Evolutionary conservation across 768 basidiomycete genomes (phyloP).

Genomic region (Candolleomyces efflorescens): DNA sequence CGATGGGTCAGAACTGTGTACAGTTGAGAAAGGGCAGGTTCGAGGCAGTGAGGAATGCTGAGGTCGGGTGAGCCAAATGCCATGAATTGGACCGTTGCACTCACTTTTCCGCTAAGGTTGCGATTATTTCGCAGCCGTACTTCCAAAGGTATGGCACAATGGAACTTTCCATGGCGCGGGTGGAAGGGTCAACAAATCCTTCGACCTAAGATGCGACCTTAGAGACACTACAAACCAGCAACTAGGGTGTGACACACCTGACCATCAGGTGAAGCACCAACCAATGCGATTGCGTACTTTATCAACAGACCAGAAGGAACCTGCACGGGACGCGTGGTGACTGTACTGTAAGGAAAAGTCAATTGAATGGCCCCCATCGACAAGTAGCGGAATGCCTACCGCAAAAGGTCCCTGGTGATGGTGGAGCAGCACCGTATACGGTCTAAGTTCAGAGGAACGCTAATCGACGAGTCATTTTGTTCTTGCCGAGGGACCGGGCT

Average conservation of each 20-base stretch:
- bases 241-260: constrained; percentile 31
- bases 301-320: constrained; percentile 64
- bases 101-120: constrained; percentile 46
- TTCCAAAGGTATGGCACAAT: constrained; percentile 49
- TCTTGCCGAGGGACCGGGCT: not conserved
- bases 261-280: constrained; percentile 45
- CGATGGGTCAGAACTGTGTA: constrained; percentile 50
- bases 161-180: constrained; percentile 52
- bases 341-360: constrained; percentile 35
- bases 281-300: constrained; percentile 47
- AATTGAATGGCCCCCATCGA: not conserved
- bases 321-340: constrained; percentile 56
- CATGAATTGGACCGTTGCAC: constrained; percentile 7
- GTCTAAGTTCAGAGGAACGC: constrained; percentile 56
- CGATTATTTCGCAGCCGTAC: constrained; percentile 48
- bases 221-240: constrained; percentile 5
- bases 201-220: constrained; percentile 34
- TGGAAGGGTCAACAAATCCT: constrained; percentile 44
- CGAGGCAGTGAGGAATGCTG: constrained; percentile 53
- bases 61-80: not conserved
- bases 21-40: constrained; percentile 53
- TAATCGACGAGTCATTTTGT: constrained; percentile 42
- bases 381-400: constrained; percentile 29
- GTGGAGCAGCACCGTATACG: constrained; percentile 51
- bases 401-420: constrained; percentile 51